Base-by-base conservation (phyloP, 139 green algal species). In the Helicosporidium sp. region DNA sequence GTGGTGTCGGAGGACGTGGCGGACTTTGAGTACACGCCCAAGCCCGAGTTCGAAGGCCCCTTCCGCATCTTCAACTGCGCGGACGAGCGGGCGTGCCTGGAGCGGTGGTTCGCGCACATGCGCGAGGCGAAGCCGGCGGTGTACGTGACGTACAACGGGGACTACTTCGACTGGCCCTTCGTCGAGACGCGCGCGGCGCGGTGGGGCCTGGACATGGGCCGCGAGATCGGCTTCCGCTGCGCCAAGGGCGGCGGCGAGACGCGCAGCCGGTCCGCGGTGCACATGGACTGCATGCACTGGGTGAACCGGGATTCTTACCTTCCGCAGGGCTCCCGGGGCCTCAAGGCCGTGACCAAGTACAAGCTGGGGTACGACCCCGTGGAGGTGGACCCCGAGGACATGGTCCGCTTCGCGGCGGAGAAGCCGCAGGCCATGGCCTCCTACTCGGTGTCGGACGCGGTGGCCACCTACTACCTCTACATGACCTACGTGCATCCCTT, bases 401-500 rank as follows among this genome's bases (percentile, higher is more conserved):
- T 97, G 87, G 54, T 76, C 25, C 49, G 64, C 13, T 66, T 75
- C 51, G 69, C 69, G n/a, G 53, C 58, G 18, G 70, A 78, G 57
- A 40, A 55, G 45, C 73, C 69, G 3, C 79, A 91, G 70, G 69
- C 66, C 37, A 95, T 96, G 86, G 87, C 87, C 7, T 72, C 63
- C 23, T 97, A 97, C 66, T 94, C 83, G 1, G 87, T 97, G 12
- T 97, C 87, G 4, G 87, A 97, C 55, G 87, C 87, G 3, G 83
- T 97, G 27, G 62, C 81, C 19, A 97, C 87, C 19, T 96, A 93
- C 63, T 95, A 95, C 69, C 78, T 97, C 45, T 97, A 97, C 77
- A 93, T 90, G 82, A 94, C 72, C 36, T 97, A 96, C 78, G 88
- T 97, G 52, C 84, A 97, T 69, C 87, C 85, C 24, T 97, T 97